Base-by-base conservation (phyloP, 306 rosid species). In the Fagus crenata region DNA sequence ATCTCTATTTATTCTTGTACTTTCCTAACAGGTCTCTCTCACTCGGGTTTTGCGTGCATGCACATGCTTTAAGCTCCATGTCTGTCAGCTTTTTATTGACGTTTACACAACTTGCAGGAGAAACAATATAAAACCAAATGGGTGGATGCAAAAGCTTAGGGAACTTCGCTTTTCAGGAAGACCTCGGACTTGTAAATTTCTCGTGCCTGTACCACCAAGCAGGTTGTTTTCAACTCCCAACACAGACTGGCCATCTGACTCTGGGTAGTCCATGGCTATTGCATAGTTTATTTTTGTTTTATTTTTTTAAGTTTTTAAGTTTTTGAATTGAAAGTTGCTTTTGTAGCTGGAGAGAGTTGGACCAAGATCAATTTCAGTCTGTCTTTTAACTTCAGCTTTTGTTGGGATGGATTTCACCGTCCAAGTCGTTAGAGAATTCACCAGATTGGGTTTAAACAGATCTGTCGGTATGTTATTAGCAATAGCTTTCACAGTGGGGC, bases 391-490 rank as follows among this genome's bases (percentile, higher is more conserved):
- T 51, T 75, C 98, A 7, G 92, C 98, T 36, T 94, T 94, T 81
- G 97, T 94, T 22, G 98, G 98, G 75, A 94, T 94, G 98, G 98
- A 97, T 55, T 94, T 94, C 80, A 86, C 96, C 0, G 0, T 22
- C 28, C 28, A 22, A 22, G 28, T 22, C 28, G 28, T 22, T 22
- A 22, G 28, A 22, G 28, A 22, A 22, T 22, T 22, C 28, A 22
- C 28, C 28, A 22, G 28, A 22, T 22, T 22, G 28, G 28, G 28
- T 22, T 22, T 22, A 22, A 95, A 93, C 82, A 84, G 98, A 81
- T 90, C 97, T 7, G 89, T 95, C 12, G 98, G 98, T 69, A 97
- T 97, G 82, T 97, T 95, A 36, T 88, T 95, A 71, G 96, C 97
- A 54, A 71, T 95, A 81, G 98, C 98, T 71, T 95, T 95, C 87